Conservation (phyloP, 257 asterid species). For the Eustoma russellianum region DNA sequence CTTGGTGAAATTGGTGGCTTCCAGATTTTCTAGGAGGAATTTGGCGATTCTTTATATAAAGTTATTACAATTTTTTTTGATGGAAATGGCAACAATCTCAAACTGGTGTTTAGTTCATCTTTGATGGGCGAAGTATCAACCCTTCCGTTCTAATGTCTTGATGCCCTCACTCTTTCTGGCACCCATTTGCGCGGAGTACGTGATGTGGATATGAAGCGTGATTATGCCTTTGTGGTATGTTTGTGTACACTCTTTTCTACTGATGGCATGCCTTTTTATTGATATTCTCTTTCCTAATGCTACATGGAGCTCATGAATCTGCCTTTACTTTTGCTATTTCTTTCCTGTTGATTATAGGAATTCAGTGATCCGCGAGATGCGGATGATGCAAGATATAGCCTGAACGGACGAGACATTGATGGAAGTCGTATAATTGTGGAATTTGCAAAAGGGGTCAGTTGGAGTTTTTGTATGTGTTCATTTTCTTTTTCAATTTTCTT, state of each 20-base stretch:
- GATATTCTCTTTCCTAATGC: neutral
- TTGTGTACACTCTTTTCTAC: neutral
- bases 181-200: conserved; percentile 73
- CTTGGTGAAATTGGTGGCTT: conserved; percentile 46
- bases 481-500: too few species aligned
- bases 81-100: conserved; percentile 52
- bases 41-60: conserved; percentile 49
- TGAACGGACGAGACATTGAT: conserved; percentile 53
- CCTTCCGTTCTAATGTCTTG: conserved; percentile 52
- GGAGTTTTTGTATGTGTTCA: neutral
- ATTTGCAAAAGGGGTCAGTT: conserved; percentile 49
- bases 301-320: neutral
- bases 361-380: conserved; percentile 61
- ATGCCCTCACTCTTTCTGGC: conserved; percentile 63
- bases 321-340: conserved; percentile 2
- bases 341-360: conserved; percentile 25
- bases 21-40: conserved; percentile 39
- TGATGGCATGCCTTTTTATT: conserved; percentile 2
- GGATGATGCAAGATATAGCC: conserved; percentile 55
- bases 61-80: conserved; percentile 48
- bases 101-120: conserved; percentile 57
- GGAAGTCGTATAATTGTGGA: conserved; percentile 55
- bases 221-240: conserved; percentile 58
- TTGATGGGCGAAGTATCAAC: conserved; percentile 56
- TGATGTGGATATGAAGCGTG: conserved; percentile 71